Evolutionary conservation across 2,329 filamentous ascomycete species (phyloP).

Genomic region (Cytospora schulzeri): DNA sequence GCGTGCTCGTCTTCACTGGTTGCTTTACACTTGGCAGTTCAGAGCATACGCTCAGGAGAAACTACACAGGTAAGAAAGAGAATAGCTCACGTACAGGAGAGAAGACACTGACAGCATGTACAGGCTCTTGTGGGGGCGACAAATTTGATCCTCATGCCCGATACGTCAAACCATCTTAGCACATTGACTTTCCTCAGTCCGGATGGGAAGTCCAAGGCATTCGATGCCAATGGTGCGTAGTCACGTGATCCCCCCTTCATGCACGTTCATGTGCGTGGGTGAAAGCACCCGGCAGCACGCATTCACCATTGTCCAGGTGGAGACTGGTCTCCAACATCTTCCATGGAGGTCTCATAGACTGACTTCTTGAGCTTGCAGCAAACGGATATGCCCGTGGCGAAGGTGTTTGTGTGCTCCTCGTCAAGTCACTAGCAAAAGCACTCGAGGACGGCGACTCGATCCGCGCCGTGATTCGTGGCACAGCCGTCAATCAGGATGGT

Average conservation of each 20-base stretch:
- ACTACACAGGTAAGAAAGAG: conserved; percentile 5
- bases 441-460: conserved; percentile 35
- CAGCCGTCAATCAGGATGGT: conserved; percentile 49
- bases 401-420: conserved; percentile 47
- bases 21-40: conserved; percentile 44
- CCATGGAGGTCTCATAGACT: neutral
- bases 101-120: conserved; percentile 36
- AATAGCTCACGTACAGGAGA: neutral
- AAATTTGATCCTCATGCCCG: conserved; percentile 39
- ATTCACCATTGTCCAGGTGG: no score
- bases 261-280: neutral
- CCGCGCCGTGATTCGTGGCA: conserved; percentile 46
- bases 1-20: conserved; percentile 47
- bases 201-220: conserved; percentile 42
- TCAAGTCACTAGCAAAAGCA: conserved; percentile 32
- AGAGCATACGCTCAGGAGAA: conserved; percentile 46
- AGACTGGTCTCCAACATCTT: neutral
- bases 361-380: conserved; percentile 26
- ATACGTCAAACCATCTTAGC: conserved; percentile 38
- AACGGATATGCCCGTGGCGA: conserved; percentile 58
- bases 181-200: conserved; percentile 42
- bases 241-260: neutral
- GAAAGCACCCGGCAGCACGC: no score
- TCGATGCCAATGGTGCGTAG: conserved; percentile 42
- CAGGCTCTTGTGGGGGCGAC: conserved; percentile 36